Percentiles rank a stretch among this genome's conserved stretches.
These are phyloP conservation scores for Aspergillus piperis DNA, from an alignment of 2,329 filamentous ascomycete genomes.

Conservation along the genomic window DNA sequence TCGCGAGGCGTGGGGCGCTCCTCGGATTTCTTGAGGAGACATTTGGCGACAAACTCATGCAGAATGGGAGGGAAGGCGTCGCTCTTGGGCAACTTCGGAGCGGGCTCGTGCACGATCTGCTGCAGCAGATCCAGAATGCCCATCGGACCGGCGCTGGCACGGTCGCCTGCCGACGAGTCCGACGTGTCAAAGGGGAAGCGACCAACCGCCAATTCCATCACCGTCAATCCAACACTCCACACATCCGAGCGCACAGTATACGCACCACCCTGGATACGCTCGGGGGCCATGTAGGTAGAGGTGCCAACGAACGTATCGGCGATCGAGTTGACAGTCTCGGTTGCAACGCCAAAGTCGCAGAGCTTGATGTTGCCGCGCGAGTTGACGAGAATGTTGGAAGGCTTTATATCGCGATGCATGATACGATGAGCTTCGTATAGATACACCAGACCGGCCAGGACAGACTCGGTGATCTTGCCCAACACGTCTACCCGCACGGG, in stretches of 20 bases:
- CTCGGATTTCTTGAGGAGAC: constrained; percentile 84
- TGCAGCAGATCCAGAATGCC: constrained; percentile 95
- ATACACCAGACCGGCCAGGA: constrained; percentile 89
- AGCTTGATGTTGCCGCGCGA: constrained; percentile 93
- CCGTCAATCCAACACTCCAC: constrained; percentile 92
- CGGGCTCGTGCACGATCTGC: constrained; percentile 95
- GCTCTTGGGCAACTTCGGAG: constrained; percentile 90
- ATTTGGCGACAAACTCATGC: constrained; percentile 97
- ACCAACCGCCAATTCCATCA: constrained; percentile 97
- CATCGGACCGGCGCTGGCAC: constrained; percentile 71
- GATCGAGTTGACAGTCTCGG: constrained; percentile 95
- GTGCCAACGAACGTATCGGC: constrained; percentile 98
- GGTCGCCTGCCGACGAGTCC: constrained; percentile 72
- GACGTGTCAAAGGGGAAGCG: constrained; percentile 90
- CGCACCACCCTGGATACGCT: constrained; percentile 93
- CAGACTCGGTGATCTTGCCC: constrained; percentile 95
- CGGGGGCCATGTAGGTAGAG: constrained; percentile 98
- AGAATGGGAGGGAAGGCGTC: constrained; percentile 94
- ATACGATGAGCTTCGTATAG: constrained; percentile 95
- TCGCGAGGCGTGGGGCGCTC: constrained; percentile 89
- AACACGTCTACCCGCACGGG: constrained; percentile 94
- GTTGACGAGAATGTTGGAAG: constrained; percentile 95
- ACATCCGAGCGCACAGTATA: constrained; percentile 99
- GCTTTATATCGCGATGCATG: constrained; percentile 99
- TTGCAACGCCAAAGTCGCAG: constrained; percentile 98